Evolutionary conservation across 164 flowering plant species (phyloP), one percentile per base, ranked within the genome.

Genomic region (Umbellularia californica): DNA sequence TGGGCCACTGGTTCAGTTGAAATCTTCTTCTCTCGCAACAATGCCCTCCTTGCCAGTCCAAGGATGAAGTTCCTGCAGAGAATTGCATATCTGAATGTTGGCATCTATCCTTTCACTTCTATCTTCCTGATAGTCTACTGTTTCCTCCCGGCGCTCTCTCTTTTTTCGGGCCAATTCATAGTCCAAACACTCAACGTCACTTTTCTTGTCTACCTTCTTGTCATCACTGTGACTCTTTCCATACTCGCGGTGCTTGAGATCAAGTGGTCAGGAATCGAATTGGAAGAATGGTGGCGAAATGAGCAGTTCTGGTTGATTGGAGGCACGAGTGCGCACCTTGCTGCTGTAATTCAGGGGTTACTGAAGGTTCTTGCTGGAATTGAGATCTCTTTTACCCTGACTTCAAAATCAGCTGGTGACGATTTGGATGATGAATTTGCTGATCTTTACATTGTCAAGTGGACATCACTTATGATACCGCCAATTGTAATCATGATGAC

Each of bases 1-100:
- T 92, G 92, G 97, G 97, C 97, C 1, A 92, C 94, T 1, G 97
- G 97, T 20, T 92, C 97, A 0, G 94, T 92, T 3, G 97, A 90
- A 72, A 92, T 92, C 28, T 92, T 92, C 82, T 92, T 90, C 86
- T 92, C 97, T 0, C 81, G 85, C 68, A 92, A 90, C 86, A 92
- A 92, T 63, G 92, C 97, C 0, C 14, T 92, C 1, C 81, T 92
- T 0, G 92, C 84, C 70, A 73, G 86, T 33, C 60, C 41, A 0
- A 77, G 76, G 1, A 86, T 92, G 75, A 89, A 84, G 71, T 5
- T 88, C 20, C 87, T 92, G 17, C 94, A 92, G 58, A 87, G 97
- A 28, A 69, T 92, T n/a, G 91, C 93, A 12, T 91, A 89, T 70
- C 81, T 91, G 52, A 90, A 90, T 11, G 95, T 90, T 17, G 91